phyloP scores from a whole-genome alignment of 495 filamentous ascomycete species.

The Aspergillus egyptiacus region DNA sequence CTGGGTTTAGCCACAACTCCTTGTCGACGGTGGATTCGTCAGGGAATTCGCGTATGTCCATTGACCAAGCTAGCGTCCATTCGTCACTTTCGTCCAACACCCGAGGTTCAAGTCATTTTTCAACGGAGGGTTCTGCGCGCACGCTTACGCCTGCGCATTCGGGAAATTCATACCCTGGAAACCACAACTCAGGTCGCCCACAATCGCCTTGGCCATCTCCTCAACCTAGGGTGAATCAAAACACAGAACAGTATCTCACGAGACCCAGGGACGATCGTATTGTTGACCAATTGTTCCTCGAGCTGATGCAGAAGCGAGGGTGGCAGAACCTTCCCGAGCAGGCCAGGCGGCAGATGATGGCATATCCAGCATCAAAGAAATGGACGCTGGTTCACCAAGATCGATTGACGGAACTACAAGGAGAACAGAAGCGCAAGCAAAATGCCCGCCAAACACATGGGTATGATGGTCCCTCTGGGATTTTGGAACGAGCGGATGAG shows the following conservation, averaged over 20 bases:
- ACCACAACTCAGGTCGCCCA: conserved; percentile 25
- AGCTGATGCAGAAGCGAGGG: conserved; percentile 93
- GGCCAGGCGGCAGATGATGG: conserved; percentile 88
- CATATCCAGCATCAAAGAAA: conserved; percentile 89
- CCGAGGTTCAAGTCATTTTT: conserved; percentile 57
- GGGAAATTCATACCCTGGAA: conserved; percentile 26
- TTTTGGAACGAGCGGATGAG: conserved; percentile 74
- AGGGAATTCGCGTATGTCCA: conserved; percentile 62
- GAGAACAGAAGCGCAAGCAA: conserved; percentile 80
- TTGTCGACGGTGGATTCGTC: conserved; percentile 62
- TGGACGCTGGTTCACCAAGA: conserved; percentile 97
- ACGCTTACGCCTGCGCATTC: conserved; percentile 46
- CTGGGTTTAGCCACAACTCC: conserved; percentile 58
- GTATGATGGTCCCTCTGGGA: conserved; percentile 55
- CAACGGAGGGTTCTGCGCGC: conserved; percentile 57
- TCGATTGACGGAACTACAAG: conserved; percentile 85
- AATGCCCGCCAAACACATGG: conserved; percentile 60
- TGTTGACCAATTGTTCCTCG: conserved; percentile 87
- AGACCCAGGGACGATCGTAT: conserved; percentile 76
- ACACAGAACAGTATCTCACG: conserved; percentile 52
- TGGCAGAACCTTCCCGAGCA: conserved; percentile 97
- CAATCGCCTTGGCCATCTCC: conserved; percentile 28
- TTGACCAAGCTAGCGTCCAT: conserved; percentile 62
- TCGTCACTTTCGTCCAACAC: conserved; percentile 55
- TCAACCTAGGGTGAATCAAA: conserved; percentile 31